Conservation (phyloP, 2,329 filamentous ascomycete species). For the Aspergillus intermedius region DNA sequence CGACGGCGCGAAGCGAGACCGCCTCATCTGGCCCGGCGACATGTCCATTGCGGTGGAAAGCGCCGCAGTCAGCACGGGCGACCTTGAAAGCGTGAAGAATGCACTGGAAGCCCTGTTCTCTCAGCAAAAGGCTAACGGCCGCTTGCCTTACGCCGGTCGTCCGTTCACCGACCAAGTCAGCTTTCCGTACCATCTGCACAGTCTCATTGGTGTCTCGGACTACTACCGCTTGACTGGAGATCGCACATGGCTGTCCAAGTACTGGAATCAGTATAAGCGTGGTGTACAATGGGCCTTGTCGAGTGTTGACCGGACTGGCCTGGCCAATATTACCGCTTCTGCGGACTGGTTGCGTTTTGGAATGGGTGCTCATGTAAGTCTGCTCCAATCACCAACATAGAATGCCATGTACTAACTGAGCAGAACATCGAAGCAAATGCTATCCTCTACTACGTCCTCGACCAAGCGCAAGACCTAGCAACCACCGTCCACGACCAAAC, state of each 20-base stretch:
- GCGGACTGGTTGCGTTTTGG: conserved; percentile 45
- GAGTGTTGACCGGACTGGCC: conserved; percentile 37
- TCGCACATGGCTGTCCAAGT: conserved; percentile 30
- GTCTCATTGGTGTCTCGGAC: conserved; percentile 40
- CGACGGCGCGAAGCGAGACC: conserved; percentile 38
- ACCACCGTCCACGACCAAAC: conserved; percentile 13
- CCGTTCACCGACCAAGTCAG: conserved; percentile 37
- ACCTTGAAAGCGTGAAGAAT: conserved; percentile 46
- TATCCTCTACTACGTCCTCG: conserved; percentile 36
- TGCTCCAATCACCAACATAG: neutral
- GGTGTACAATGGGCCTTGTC: conserved; percentile 38
- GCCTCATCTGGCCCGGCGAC: conserved; percentile 55
- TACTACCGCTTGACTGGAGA: conserved; percentile 41
- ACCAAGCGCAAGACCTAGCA: conserved; percentile 18
- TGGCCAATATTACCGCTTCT: conserved; percentile 43
- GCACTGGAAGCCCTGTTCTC: conserved; percentile 45
- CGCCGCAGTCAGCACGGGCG: conserved; percentile 50
- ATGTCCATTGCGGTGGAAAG: conserved; percentile 52
- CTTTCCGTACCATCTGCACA: conserved; percentile 53
- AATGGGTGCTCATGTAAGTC: conserved; percentile 43
- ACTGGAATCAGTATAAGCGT: conserved; percentile 42
- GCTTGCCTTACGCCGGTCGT: conserved; percentile 47
- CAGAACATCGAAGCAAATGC: conserved; percentile 34
- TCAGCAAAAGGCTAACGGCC: conserved; percentile 39
- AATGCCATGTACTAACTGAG: neutral